phyloP scores from a whole-genome alignment of 768 basidiomycete genomes.

The Dendrothele bispora region DNA sequence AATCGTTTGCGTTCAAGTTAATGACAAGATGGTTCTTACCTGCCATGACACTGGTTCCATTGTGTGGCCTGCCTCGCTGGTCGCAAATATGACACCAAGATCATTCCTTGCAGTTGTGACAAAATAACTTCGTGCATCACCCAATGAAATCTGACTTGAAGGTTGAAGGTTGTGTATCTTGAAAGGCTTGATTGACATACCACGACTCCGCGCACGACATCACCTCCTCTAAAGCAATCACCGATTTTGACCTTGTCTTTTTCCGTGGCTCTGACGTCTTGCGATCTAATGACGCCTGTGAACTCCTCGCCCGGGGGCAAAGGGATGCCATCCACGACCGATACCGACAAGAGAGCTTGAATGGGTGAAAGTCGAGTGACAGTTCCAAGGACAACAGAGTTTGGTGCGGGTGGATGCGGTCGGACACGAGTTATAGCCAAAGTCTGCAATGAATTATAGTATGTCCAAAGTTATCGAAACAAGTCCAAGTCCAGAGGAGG shows the following conservation, averaged over 20 bases:
- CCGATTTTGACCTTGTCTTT: slow-evolving; percentile 88
- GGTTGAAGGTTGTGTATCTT: background rate
- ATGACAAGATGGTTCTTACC: background rate
- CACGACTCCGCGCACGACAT: slow-evolving; percentile 84
- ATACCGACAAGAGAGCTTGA: slow-evolving; percentile 82
- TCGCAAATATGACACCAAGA: slow-evolving; percentile 89
- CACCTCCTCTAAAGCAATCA: slow-evolving; percentile 90
- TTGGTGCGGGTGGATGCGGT: slow-evolving; percentile 71
- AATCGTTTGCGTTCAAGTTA: background rate
- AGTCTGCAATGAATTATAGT: slow-evolving; percentile 40
- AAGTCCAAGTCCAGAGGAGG: slow-evolving; percentile 22
- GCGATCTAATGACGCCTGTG: slow-evolving; percentile 80
- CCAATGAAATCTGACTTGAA: slow-evolving; percentile 73
- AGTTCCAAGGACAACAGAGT: slow-evolving; percentile 78
- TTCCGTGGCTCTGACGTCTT: slow-evolving; percentile 89
- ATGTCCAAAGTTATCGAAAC: slow-evolving; percentile 16
- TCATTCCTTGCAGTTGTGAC: slow-evolving; percentile 89
- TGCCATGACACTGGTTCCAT: slow-evolving; percentile 90
- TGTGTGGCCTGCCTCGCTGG: slow-evolving; percentile 80
- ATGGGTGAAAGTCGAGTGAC: slow-evolving; percentile 81
- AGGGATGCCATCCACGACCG: slow-evolving; percentile 84
- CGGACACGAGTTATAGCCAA: slow-evolving; percentile 64
- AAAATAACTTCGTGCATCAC: slow-evolving; percentile 90
- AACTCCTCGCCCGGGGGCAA: slow-evolving; percentile 86
- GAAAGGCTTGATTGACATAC: slow-evolving; percentile 43